These are phyloP conservation scores for Candida corydali DNA, from an alignment of 805 yeast genomes.

Conservation along the genomic window DNA sequence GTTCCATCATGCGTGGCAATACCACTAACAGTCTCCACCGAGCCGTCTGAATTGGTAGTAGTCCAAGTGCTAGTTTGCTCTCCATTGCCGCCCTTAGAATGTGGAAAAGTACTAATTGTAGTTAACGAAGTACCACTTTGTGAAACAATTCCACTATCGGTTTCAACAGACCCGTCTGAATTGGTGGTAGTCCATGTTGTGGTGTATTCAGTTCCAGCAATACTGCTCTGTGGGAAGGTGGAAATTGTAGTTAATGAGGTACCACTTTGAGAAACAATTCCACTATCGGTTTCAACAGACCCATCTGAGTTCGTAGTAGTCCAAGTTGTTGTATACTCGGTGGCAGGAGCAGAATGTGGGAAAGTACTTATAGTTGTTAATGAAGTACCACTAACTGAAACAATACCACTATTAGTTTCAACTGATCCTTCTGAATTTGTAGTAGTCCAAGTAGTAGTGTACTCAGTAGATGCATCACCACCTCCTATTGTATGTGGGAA, in stretches of 20 bases:
- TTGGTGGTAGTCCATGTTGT: slow-evolving; percentile 13
- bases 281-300: slow-evolving; percentile 10
- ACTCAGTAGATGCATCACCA: slow-evolving; percentile 3
- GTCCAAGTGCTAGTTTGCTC: slow-evolving; percentile 9
- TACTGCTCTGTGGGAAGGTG: slow-evolving; percentile 9
- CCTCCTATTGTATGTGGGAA: slow-evolving; percentile 4
- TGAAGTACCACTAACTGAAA: slow-evolving; percentile 3
- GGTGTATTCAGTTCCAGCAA: slow-evolving; percentile 8
- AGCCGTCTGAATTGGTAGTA: slow-evolving; percentile 9
- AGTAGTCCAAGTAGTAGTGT: slow-evolving; percentile 11
- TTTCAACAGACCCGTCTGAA: slow-evolving; percentile 11
- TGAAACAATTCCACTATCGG: slow-evolving; percentile 12
- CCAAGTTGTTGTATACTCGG: slow-evolving; percentile 10
- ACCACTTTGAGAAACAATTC: slow-evolving; percentile 11
- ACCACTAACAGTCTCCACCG: slow-evolving; percentile 7
- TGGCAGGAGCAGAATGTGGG: neutral
- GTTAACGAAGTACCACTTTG: slow-evolving; percentile 2
- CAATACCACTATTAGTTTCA: slow-evolving; percentile 16
- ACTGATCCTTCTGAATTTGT: slow-evolving; percentile 12
- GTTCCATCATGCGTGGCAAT: slow-evolving; percentile 13
- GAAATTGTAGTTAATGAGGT: slow-evolving; percentile 1
- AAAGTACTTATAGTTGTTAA: slow-evolving; percentile 3
- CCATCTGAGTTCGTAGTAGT: slow-evolving; percentile 12
- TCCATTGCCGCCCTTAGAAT: neutral
- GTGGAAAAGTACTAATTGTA: slow-evolving; percentile 2